Evolutionary conservation across 2,329 filamentous ascomycete genomes (phyloP).

Genomic region (Teratosphaeria pseudoeucalypti): DNA sequence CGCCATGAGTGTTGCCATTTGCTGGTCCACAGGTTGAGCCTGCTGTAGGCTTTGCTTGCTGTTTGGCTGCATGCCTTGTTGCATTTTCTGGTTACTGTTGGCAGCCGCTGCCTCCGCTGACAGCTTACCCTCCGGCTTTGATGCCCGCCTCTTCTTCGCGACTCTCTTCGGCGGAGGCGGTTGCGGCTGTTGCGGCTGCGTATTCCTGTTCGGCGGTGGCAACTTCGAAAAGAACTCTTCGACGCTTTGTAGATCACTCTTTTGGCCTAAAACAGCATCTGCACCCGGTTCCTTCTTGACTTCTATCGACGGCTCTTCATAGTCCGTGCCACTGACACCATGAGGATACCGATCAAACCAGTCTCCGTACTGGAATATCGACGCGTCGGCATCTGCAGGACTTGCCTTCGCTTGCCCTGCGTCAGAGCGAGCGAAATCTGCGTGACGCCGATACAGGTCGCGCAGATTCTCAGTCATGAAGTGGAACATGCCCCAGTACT

Average conservation of each 20-base stretch:
- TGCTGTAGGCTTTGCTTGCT: constrained; percentile 4
- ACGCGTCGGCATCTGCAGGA: constrained; percentile 31
- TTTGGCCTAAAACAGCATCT: constrained; percentile 83
- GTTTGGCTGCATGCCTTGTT: constrained; percentile 5
- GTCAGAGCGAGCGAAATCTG: constrained; percentile 67
- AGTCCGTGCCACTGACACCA: constrained; percentile 75
- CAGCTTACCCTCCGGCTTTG: constrained; percentile 10
- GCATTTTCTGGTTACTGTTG: constrained; percentile 9
- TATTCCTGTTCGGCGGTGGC: constrained; percentile 45
- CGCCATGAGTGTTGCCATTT: background rate
- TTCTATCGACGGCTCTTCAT: constrained; percentile 57
- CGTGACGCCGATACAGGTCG: constrained; percentile 73
- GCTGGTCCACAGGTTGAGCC: background rate
- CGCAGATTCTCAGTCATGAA: constrained; percentile 91
- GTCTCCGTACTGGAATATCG: constrained; percentile 88
- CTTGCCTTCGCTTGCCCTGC: constrained; percentile 9
- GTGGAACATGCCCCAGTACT: constrained; percentile 97
- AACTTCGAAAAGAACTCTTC: constrained; percentile 87
- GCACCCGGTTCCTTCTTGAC: constrained; percentile 66
- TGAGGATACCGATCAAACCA: constrained; percentile 96
- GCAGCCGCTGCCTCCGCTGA: constrained; percentile 3
- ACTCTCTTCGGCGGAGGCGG: constrained; percentile 23
- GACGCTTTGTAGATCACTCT: constrained; percentile 81
- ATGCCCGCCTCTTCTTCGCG: constrained; percentile 23
- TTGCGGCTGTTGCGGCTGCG: constrained; percentile 12